Evolutionary conservation across 2,329 filamentous ascomycete species (phyloP).

Genomic region (Seiridium unicorne): DNA sequence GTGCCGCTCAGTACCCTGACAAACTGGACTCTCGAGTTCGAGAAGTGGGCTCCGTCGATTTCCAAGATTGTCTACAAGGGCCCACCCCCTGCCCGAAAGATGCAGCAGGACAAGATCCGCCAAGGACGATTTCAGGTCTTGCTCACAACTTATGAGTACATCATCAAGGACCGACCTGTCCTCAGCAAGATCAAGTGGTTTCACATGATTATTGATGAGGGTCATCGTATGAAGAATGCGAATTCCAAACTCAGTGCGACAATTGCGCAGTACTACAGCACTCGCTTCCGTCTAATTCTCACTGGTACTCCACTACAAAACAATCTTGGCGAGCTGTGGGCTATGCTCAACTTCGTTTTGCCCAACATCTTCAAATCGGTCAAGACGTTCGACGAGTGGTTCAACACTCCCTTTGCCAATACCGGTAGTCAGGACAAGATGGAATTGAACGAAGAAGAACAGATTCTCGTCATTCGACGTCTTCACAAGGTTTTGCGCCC

Average conservation of each 20-base stretch:
- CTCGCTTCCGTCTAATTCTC: constrained; percentile 91
- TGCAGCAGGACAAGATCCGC: constrained; percentile 89
- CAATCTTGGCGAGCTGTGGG: constrained; percentile 94
- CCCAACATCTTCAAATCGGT: constrained; percentile 99
- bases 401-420: constrained; percentile 98
- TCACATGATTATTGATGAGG: constrained; percentile 99
- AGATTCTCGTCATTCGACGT: constrained; percentile 95
- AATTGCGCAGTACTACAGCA: constrained; percentile 91
- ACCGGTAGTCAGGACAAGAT: constrained; percentile 98
- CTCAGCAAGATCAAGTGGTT: constrained; percentile 99
- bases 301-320: constrained; percentile 97
- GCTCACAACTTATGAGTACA: constrained; percentile 97
- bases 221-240: constrained; percentile 99
- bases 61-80: constrained; percentile 94
- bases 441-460: constrained; percentile 99
- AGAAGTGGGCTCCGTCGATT: constrained; percentile 95
- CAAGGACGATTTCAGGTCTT: constrained; percentile 95
- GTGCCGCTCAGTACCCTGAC: constrained; percentile 95
- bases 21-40: constrained; percentile 98
- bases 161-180: constrained; percentile 96
- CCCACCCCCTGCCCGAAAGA: constrained; percentile 81
- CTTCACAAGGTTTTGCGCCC: constrained; percentile 96
- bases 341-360: constrained; percentile 95
- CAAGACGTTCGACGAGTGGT: constrained; percentile 99
- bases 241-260: constrained; percentile 95